Percentiles rank a stretch among this genome's conserved stretches.
Conservation (phyloP, 345 rosid species). For the Acer saccharum region DNA sequence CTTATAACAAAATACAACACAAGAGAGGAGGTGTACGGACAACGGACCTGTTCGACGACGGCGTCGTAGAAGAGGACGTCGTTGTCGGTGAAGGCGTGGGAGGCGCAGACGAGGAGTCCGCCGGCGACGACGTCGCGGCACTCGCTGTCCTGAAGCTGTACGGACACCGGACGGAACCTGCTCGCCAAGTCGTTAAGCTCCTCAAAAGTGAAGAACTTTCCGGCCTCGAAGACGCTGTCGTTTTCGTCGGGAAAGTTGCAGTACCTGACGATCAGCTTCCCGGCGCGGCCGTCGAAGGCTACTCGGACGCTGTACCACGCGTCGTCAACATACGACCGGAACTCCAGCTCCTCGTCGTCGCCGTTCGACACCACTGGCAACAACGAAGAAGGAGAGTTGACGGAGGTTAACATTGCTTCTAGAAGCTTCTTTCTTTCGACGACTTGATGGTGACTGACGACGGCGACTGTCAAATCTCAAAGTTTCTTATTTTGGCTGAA, state of each 20-base stretch:
- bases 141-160: constrained; percentile 49
- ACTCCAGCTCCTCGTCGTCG: constrained; percentile 25
- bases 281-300: constrained; percentile 13
- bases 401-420: too few species aligned
- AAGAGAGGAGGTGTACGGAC: too few species aligned
- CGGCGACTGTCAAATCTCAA: too few species aligned
- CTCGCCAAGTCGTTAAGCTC: constrained; percentile 26
- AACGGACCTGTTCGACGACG: constrained; percentile 36
- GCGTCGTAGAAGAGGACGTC: constrained; percentile 52
- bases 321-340: constrained; percentile 29
- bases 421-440: too few species aligned
- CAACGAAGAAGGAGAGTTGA: too few species aligned
- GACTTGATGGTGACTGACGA: too few species aligned
- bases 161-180: constrained; percentile 42
- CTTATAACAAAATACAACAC: too few species aligned
- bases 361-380: background rate
- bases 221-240: constrained; percentile 24
- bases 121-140: constrained; percentile 25
- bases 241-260: constrained; percentile 18
- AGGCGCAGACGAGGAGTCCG: constrained; percentile 41
- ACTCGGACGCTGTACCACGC: constrained; percentile 48
- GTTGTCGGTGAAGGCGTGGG: constrained; percentile 21
- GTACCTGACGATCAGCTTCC: constrained; percentile 32
- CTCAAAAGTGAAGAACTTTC: constrained; percentile 12
- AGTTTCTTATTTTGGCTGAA: too few species aligned